Base-by-base conservation (phyloP, 805 yeast species). In the Candida manassasensis region DNA sequence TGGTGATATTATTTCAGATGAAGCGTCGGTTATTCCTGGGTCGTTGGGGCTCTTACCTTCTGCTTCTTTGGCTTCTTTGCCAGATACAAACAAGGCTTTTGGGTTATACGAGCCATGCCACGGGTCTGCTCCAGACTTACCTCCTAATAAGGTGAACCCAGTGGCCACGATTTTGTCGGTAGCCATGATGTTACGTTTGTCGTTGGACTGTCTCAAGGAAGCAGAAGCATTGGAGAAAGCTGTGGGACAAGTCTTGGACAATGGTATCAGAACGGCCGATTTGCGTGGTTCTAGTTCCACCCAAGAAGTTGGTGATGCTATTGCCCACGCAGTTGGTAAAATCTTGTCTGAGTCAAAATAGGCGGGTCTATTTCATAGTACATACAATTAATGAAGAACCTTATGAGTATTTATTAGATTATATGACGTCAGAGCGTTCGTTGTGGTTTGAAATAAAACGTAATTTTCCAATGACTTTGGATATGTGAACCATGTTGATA, bases 61-160 rank as follows among this genome's bases (percentile, higher is more conserved):
- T 38, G 94, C 98, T 3, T 90, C 97, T 14, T 76, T 93, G 55
- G 93, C 97, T 3, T 87, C 97, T n/a, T 73, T 93, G 56, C 98
- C 98, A 36, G 96, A 90, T 63, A 78, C 90, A 26, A 89, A 89
- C 72, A 69, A 75, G 34, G 97, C 97, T 1, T 89, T 93, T 57
- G 98, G 98, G 40, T 71, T 93, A 45, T 93, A 93, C 60, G 98
- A 93, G 69, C 97, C 98, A 47, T 90, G 97, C 57, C 98, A 90
- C 60, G 98, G 98, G 32, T 83, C 96, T 31, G 98, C 98, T 22
- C 98, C 98, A 35, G 98, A 90, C 61, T 77, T 90, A 56, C 80
- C 81, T 35, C 69, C 66, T 41, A 86, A 87, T 59, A 83, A 85
- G 67, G 98, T 89, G 40, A 90, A 90, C 66, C 98, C 98, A 35